Percentiles rank a stretch among this genome's conserved stretches.
phyloP scores from a whole-genome alignment of 2,329 filamentous ascomycete species.

The Fusarium sp. region DNA sequence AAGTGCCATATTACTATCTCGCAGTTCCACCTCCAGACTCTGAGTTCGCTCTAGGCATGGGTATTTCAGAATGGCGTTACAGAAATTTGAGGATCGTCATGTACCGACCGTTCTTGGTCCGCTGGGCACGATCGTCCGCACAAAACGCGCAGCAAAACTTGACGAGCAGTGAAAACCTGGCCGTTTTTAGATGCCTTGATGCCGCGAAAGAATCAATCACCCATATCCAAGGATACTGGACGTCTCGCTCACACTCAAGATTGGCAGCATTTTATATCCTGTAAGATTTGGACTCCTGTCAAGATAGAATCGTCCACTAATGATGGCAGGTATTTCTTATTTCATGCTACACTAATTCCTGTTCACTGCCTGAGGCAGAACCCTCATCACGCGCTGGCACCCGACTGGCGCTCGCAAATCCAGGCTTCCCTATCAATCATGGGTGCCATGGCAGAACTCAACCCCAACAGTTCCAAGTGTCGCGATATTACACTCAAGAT shows the following conservation, averaged over 20 bases:
- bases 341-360: conserved; percentile 32
- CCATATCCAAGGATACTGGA: conserved; percentile 22
- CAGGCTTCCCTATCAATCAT: conserved; percentile 31
- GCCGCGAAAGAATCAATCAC: conserved; percentile 28
- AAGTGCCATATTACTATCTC: conserved; percentile 29
- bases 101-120: conserved; percentile 31
- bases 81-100: conserved; percentile 31
- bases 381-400: conserved; percentile 19
- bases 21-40: conserved; percentile 12
- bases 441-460: conserved; percentile 34
- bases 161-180: conserved; percentile 27
- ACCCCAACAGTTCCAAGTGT: conserved; percentile 39
- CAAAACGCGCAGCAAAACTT: conserved; percentile 21
- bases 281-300: background rate
- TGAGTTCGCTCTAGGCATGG: conserved; percentile 21
- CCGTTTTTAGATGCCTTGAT: conserved; percentile 29
- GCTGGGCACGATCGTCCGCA: conserved; percentile 19
- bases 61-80: conserved; percentile 25
- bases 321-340: conserved; percentile 19
- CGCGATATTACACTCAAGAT: conserved; percentile 38
- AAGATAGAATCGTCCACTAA: background rate
- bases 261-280: conserved; percentile 31
- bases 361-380: conserved; percentile 29
- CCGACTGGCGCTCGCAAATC: conserved; percentile 34
- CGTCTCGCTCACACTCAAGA: conserved; percentile 21